Evolutionary conservation across 2,329 filamentous ascomycete species (phyloP).

Genomic region (Myriosclerotinia curreyana): DNA sequence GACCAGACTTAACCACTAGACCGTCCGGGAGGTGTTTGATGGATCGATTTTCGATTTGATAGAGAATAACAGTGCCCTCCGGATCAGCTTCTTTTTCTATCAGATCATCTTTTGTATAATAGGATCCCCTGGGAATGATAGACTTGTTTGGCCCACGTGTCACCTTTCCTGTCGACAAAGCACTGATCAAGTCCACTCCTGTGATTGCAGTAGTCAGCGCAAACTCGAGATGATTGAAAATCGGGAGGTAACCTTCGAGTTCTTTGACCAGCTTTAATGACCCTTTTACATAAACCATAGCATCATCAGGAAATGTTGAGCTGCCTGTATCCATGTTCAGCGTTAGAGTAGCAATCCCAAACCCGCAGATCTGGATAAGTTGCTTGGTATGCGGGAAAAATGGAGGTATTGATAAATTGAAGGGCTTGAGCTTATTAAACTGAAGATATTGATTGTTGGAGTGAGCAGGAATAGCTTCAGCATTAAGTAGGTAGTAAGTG

Average conservation of each 20-base stretch:
- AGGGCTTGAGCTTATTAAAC: too few relatives aligned
- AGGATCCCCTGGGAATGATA: background rate
- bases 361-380: too few relatives aligned
- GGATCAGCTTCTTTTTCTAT: background rate
- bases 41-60: background rate
- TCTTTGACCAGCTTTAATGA: background rate
- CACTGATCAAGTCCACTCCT: background rate
- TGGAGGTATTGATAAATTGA: too few relatives aligned
- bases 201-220: background rate
- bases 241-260: background rate
- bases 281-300: background rate
- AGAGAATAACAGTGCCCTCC: background rate
- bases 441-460: too few relatives aligned
- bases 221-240: background rate
- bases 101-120: background rate
- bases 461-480: too few relatives aligned
- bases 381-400: too few relatives aligned
- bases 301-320: background rate
- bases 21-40: background rate
- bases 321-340: too few relatives aligned
- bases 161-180: background rate
- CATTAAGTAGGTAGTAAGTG: too few relatives aligned
- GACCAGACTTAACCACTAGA: constrained; percentile 16
- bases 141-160: background rate
- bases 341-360: too few relatives aligned